phyloP scores from a whole-genome alignment of 2,329 filamentous ascomycete species.

The Corynespora cassiicola region DNA sequence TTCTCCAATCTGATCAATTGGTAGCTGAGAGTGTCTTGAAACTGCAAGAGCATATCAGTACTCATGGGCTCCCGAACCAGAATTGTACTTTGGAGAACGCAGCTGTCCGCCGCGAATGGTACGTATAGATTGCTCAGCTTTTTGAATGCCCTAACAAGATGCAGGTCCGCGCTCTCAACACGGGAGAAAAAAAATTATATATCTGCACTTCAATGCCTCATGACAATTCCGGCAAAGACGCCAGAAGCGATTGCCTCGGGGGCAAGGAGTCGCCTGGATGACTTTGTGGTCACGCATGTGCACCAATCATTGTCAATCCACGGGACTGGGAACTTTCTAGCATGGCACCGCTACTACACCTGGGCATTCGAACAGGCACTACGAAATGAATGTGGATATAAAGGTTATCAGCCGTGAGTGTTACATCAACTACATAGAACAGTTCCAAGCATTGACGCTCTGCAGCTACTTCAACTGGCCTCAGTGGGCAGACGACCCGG shows the following conservation, averaged over 20 bases:
- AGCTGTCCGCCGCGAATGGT: conserved; percentile 54
- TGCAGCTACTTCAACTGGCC: conserved; percentile 63
- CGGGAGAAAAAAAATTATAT: conserved; percentile 44
- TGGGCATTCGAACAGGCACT: conserved; percentile 52
- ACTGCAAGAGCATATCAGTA: too few species aligned
- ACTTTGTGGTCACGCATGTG: conserved; percentile 46
- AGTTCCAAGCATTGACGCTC: too few species aligned
- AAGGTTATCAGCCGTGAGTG: conserved; percentile 48
- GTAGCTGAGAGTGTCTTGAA: too few species aligned
- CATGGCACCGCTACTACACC: conserved; percentile 52
- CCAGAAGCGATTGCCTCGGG: conserved; percentile 33
- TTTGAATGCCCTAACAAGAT: conserved; percentile 1
- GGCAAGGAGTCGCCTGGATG: conserved; percentile 42
- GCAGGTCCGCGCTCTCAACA: conserved; percentile 26
- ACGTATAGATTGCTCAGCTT: conserved; percentile 2
- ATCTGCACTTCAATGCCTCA: conserved; percentile 42
- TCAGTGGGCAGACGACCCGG: conserved; percentile 51
- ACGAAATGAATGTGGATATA: conserved; percentile 51
- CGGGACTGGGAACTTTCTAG: conserved; percentile 43
- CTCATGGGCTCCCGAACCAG: too few species aligned
- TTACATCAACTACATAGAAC: too few species aligned
- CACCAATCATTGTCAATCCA: conserved; percentile 42
- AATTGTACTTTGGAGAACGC: conserved; percentile 49
- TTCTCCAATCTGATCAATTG: too few species aligned
- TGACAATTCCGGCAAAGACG: conserved; percentile 34